Evolutionary conservation across 306 rosid genomes (phyloP).

Genomic region (Cucurbita ficifolia): DNA sequence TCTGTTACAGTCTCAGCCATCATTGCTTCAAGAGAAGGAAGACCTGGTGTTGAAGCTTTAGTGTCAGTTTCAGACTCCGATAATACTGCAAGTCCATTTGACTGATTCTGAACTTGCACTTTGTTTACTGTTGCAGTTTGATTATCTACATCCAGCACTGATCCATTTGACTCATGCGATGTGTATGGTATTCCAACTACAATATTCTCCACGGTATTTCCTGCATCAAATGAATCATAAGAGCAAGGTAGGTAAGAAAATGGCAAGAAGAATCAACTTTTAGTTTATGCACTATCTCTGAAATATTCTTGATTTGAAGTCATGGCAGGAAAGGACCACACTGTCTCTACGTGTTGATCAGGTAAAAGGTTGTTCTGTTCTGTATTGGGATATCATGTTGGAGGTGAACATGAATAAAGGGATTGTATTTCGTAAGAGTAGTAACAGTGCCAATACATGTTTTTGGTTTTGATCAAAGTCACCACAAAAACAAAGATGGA

Average conservation of each 20-base stretch:
- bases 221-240: not conserved
- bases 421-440: not conserved
- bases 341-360: not conserved
- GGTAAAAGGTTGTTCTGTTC: not conserved
- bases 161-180: constrained; percentile 3
- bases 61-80: not conserved
- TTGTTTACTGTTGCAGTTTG: not conserved
- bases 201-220: not conserved
- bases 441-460: not conserved
- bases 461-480: not conserved
- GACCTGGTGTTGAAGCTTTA: not conserved
- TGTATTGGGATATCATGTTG: not conserved
- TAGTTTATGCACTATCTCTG: not conserved
- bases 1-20: not conserved
- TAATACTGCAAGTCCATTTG: not conserved
- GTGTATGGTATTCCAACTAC: constrained; percentile 5
- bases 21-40: not conserved
- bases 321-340: not conserved
- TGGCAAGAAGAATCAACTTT: not conserved
- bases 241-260: not conserved
- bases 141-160: not conserved
- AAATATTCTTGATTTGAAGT: not conserved
- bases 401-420: not conserved
- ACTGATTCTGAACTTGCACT: not conserved
- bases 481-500: not conserved